Evolutionary conservation across 495 filamentous ascomycete genomes (phyloP), one percentile per base, ranked within the genome.

Genomic region (Lasiosphaeria hispida): DNA sequence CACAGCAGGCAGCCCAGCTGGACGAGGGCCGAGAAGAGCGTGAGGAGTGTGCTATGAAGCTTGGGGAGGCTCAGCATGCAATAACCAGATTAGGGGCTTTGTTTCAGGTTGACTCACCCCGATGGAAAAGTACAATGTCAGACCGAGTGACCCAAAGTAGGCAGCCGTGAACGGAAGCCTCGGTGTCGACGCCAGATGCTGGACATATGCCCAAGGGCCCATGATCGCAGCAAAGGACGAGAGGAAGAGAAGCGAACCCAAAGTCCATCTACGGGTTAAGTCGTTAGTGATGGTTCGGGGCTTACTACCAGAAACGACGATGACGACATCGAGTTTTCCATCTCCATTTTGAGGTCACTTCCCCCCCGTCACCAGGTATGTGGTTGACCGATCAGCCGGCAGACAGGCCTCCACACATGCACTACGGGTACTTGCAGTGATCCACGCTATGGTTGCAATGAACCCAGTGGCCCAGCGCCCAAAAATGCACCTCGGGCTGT

Each of bases 131-230:
- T 91, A 96, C 36, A 98, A 76, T 4, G 94, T 97, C 66, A 97
- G 70, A 2, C 76, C 86, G 61, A 98, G 96, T 40, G 90, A 95
- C 40, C 93, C 94, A 77, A 98, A 97, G 79, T 98, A 98, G 30
- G 91, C 90, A 48, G 91, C 91, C 15, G 94, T 97, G 70, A 98
- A 98, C 10, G 95, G 94, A 50, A 98, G 74, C 59, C 94, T 84
- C 58, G 90, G 79, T 53, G 84, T 85, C 49, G 95, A 97, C 63
- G 91, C 73, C 67, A 98, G 81, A 73, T 98, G 94, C 64, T 83
- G 85, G 48, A 84, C 75, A 74, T 97, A 98, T 44, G 80, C 74
- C 74, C 81, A 77, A 15, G 92, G 92, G 50, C 94, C 94, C 86
- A 96, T 92, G 76, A 98, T 80, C 60, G 92, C 91, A 4, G 91